Evolutionary conservation across 2,329 filamentous ascomycete genomes (phyloP).

Genomic region (Podosphaera aphanis): DNA sequence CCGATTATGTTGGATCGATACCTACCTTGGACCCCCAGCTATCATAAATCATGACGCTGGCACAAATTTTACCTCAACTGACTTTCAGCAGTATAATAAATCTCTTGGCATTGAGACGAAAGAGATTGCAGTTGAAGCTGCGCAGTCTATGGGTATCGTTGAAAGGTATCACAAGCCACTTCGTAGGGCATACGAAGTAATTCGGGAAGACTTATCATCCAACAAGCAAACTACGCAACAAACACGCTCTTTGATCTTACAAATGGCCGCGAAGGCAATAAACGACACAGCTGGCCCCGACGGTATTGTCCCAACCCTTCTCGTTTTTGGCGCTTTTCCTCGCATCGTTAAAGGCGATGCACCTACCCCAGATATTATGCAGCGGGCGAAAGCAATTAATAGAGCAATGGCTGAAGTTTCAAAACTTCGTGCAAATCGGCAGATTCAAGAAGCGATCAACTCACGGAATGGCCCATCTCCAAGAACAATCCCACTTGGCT

Average conservation of each 20-base stretch:
- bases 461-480: constrained; percentile 1
- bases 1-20: no score
- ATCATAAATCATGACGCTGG: not conserved
- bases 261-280: not conserved
- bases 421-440: constrained; percentile 1
- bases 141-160: not conserved
- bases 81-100: not conserved
- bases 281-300: constrained; percentile 1
- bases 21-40: not conserved
- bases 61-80: not conserved
- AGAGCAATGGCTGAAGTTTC: constrained; percentile 4
- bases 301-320: not conserved
- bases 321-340: constrained; percentile 1
- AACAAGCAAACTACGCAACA: no score
- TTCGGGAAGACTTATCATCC: not conserved
- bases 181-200: not conserved
- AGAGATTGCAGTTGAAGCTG: not conserved
- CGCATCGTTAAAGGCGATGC: not conserved
- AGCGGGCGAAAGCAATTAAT: constrained; percentile 1
- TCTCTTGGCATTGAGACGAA: not conserved
- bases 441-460: constrained; percentile 2
- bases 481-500: constrained; percentile 1
- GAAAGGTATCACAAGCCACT: not conserved
- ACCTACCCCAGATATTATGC: not conserved
- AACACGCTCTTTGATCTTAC: not conserved